A percentile compares a stretch with the other conserved stretches of the same genome.
Conservation (phyloP, 768 basidiomycete species). For the Tephrocybe sp. region DNA sequence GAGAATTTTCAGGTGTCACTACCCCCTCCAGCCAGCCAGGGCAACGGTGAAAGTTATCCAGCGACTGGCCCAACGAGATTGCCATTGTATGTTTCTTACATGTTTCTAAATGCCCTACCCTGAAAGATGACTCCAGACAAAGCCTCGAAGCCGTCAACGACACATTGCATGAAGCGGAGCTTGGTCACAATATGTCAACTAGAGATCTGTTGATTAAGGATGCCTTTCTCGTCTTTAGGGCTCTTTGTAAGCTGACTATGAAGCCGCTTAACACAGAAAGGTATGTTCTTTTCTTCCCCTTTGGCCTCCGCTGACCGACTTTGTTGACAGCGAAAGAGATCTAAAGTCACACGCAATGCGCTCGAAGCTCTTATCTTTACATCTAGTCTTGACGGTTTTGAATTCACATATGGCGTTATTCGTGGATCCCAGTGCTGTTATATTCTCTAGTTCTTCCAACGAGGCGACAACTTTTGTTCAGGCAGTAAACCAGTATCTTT, state of each 20-base stretch:
- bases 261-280: constrained; percentile 93
- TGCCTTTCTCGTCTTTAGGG: constrained; percentile 95
- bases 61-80: constrained; percentile 1
- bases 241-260: constrained; percentile 97
- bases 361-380: constrained; percentile 90
- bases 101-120: not conserved
- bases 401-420: constrained; percentile 90
- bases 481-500: constrained; percentile 95
- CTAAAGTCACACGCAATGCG: constrained; percentile 96
- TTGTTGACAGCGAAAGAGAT: constrained; percentile 75
- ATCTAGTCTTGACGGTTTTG: constrained; percentile 89
- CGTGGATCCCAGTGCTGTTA: constrained; percentile 83
- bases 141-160: constrained; percentile 34
- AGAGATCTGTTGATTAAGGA: constrained; percentile 95
- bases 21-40: constrained; percentile 6
- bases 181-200: constrained; percentile 52
- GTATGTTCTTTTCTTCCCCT: constrained; percentile 36
- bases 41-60: not conserved
- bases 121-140: constrained; percentile 23
- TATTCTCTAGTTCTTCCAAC: constrained; percentile 85
- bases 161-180: constrained; percentile 28
- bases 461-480: constrained; percentile 90
- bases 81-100: constrained; percentile 14
- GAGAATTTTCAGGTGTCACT: constrained; percentile 9
- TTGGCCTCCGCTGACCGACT: not conserved